Percentiles rank a stretch among this genome's conserved stretches.
These are phyloP conservation scores for Mycotypha africana DNA, from an alignment of 371 early-diverging fungal species.

Conservation along the genomic window DNA sequence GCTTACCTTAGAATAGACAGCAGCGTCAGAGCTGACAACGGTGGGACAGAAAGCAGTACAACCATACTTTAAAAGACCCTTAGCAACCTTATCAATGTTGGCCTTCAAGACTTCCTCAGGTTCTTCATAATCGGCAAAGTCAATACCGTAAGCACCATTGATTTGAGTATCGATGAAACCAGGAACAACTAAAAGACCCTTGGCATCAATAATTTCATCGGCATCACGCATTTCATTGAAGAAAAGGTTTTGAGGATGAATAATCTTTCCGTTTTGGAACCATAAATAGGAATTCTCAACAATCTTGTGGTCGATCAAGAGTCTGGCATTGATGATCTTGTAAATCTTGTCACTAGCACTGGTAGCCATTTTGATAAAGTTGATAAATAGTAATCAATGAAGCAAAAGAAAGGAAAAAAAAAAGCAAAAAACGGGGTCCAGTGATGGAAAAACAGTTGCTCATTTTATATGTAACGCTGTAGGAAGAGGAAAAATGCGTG, in stretches of 20 bases:
- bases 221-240: conserved; percentile 63
- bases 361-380: conserved; percentile 1
- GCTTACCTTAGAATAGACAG: conserved; percentile 69
- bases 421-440: not conserved
- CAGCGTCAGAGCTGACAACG: conserved; percentile 69
- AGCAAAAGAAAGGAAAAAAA: not conserved
- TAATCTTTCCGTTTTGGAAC: conserved; percentile 74
- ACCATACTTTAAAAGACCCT: conserved; percentile 72
- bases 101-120: conserved; percentile 41
- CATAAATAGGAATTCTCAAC: conserved; percentile 69
- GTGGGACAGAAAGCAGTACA: conserved; percentile 85
- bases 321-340: conserved; percentile 75
- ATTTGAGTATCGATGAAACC: conserved; percentile 84
- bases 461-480: too few relatives aligned
- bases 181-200: conserved; percentile 68
- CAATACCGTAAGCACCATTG: conserved; percentile 84
- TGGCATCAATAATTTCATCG: conserved; percentile 70
- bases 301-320: conserved; percentile 69
- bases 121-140: conserved; percentile 61
- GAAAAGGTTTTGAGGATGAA: conserved; percentile 70
- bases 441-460: too few relatives aligned
- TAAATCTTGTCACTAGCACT: conserved; percentile 42
- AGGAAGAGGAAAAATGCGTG: too few relatives aligned
- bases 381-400: not conserved
- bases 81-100: conserved; percentile 63